These are phyloP conservation scores for Stropharia rugosoannulata DNA, from an alignment of 768 basidiomycete genomes.

Conservation along the genomic window DNA sequence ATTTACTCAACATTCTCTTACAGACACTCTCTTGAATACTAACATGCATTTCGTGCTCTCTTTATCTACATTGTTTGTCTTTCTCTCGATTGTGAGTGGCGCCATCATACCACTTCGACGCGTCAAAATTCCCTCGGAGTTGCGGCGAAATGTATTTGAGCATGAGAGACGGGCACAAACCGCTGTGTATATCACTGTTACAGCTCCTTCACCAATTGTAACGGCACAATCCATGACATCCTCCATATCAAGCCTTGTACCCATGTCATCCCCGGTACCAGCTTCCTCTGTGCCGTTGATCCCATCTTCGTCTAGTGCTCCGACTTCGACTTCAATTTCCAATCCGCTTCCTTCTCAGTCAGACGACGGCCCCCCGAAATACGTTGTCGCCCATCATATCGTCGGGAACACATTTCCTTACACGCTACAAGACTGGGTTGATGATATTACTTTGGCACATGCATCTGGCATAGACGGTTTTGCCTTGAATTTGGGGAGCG, in stretches of 20 bases:
- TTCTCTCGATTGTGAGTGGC: slow-evolving; percentile 19
- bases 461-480: slow-evolving; percentile 65
- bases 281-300: not conserved
- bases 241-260: not conserved
- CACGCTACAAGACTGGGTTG: slow-evolving; percentile 41
- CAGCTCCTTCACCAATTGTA: not conserved
- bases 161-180: not conserved
- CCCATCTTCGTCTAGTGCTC: not conserved
- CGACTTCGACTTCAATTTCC: slow-evolving; percentile 1
- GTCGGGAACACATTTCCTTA: slow-evolving; percentile 72
- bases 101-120: slow-evolving; percentile 19
- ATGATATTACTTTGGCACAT: slow-evolving; percentile 56
- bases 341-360: slow-evolving; percentile 12
- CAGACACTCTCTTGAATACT: slow-evolving; percentile 7
- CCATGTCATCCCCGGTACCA: not conserved
- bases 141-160: not conserved
- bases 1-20: slow-evolving; percentile 6
- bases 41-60: slow-evolving; percentile 14
- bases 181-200: not conserved
- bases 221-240: not conserved
- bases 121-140: slow-evolving; percentile 5
- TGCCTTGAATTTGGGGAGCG: slow-evolving; percentile 68
- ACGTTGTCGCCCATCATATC: slow-evolving; percentile 60
- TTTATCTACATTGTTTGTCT: slow-evolving; percentile 12
- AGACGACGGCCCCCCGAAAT: slow-evolving; percentile 31